Evolutionary conservation across 116 monocot genomes (phyloP).

Genomic region (Dioscorea cayenensis): DNA sequence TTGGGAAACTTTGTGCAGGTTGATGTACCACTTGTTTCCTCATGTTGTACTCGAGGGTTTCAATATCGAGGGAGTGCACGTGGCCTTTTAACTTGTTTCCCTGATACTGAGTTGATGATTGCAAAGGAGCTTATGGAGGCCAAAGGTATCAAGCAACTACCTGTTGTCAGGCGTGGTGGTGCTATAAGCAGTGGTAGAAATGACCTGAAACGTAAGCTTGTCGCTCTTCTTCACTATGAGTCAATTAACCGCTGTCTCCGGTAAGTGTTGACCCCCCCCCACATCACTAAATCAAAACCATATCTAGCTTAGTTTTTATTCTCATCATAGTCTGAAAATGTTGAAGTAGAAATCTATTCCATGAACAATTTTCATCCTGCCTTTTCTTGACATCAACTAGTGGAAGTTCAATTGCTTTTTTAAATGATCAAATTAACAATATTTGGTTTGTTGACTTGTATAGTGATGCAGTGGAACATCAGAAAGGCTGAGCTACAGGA

Average conservation of each 20-base stretch:
- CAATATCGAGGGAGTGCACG: constrained; percentile 57
- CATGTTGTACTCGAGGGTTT: constrained; percentile 66
- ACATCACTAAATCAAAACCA: not conserved
- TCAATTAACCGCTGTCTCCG: constrained; percentile 53
- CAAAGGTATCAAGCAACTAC: constrained; percentile 62
- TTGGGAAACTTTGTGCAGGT: constrained; percentile 33
- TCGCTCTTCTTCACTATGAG: constrained; percentile 79
- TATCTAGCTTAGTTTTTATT: not conserved
- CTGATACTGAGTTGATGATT: constrained; percentile 78
- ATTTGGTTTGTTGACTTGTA: not conserved
- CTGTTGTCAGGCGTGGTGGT: constrained; percentile 52
- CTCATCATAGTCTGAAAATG: too few species aligned
- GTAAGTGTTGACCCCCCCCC: constrained; percentile 24
- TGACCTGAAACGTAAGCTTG: constrained; percentile 57
- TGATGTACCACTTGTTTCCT: constrained; percentile 40
- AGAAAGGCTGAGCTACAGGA: not conserved
- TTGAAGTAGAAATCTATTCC: too few species aligned
- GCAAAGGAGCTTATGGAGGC: constrained; percentile 77
- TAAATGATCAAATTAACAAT: too few species aligned
- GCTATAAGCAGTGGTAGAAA: constrained; percentile 35
- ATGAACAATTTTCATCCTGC: too few species aligned
- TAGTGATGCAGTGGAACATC: not conserved
- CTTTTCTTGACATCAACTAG: too few species aligned
- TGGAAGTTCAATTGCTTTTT: too few species aligned
- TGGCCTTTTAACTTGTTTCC: constrained; percentile 82